Conservation (phyloP, 73 alveolate genomes). For the Halteria grandinella region DNA sequence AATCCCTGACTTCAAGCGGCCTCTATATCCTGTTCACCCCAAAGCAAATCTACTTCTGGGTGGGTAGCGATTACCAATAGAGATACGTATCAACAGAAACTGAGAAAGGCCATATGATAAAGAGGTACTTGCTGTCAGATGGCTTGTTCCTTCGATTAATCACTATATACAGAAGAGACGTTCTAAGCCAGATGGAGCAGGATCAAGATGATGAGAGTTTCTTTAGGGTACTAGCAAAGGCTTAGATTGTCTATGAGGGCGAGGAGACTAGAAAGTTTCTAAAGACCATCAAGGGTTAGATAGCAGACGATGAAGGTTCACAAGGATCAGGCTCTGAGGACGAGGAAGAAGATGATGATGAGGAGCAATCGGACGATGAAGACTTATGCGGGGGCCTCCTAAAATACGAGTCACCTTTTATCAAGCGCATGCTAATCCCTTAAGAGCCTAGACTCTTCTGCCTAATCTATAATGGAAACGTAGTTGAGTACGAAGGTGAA, state of each 20-base stretch:
- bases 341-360: slow-evolving; percentile 4
- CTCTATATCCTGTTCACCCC: slow-evolving; percentile 26
- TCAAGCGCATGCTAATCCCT: slow-evolving; percentile 10
- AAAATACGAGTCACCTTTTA: slow-evolving; percentile 36
- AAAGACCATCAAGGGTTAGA: background rate
- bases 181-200: no score
- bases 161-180: no score
- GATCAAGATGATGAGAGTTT: no score
- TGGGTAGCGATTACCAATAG: slow-evolving; percentile 52
- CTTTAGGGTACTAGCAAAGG: no score
- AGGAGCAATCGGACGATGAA: slow-evolving; percentile 1
- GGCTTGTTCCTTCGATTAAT: no score
- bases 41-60: slow-evolving; percentile 51
- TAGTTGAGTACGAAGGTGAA: slow-evolving; percentile 38
- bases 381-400: background rate
- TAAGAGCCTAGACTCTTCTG: slow-evolving; percentile 55
- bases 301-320: background rate
- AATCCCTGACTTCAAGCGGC: slow-evolving; percentile 49
- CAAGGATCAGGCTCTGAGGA: background rate
- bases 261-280: slow-evolving; percentile 36
- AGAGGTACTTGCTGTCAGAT: slow-evolving; percentile 8
- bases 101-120: no score
- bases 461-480: slow-evolving; percentile 3
- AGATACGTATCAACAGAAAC: slow-evolving; percentile 2
- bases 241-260: no score